Evolutionary conservation across 192 early-diverging fungal genomes (phyloP).

Genomic region (Dissophora globulifera): DNA sequence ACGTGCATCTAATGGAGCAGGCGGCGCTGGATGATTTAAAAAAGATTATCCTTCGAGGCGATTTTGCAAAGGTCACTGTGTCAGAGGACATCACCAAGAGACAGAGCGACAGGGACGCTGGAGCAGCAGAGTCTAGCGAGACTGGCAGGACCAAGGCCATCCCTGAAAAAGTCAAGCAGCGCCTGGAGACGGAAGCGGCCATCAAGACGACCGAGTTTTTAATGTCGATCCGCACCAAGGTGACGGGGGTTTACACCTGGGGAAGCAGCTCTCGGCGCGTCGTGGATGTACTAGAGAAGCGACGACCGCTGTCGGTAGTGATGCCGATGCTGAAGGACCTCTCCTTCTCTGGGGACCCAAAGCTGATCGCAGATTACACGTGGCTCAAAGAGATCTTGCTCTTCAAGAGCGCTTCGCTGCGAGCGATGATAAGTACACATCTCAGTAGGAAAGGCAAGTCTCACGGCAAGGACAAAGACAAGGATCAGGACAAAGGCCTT

Average conservation of each 20-base stretch:
- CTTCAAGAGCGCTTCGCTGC: slow-evolving; percentile 3
- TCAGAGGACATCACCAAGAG: neutral
- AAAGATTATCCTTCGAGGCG: slow-evolving; percentile 15
- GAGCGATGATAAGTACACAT: too few relatives aligned
- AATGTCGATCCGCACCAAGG: slow-evolving; percentile 7
- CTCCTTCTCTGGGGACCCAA: neutral
- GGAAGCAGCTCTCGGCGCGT: neutral
- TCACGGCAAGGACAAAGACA: too few relatives aligned
- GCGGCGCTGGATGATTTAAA: slow-evolving; percentile 17
- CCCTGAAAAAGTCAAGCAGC: neutral
- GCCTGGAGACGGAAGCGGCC: neutral
- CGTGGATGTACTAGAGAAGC: neutral
- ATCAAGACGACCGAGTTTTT: slow-evolving; percentile 11
- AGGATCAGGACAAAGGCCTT: too few relatives aligned
- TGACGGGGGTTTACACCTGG: slow-evolving; percentile 8
- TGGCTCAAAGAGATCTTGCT: slow-evolving; percentile 7
- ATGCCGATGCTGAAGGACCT: neutral
- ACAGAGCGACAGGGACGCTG: neutral
- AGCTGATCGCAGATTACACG: slow-evolving; percentile 3
- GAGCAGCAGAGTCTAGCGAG: neutral
- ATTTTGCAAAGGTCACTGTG: slow-evolving; percentile 4
- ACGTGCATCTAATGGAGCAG: slow-evolving; percentile 4
- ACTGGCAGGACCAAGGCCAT: neutral
- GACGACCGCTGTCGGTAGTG: neutral
- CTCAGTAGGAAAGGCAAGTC: too few relatives aligned